Percentiles rank a stretch among this genome's conserved stretches.
These are phyloP conservation scores for Hymenoscyphus infarciens DNA, from an alignment of 2,329 filamentous ascomycete genomes.

Conservation along the genomic window DNA sequence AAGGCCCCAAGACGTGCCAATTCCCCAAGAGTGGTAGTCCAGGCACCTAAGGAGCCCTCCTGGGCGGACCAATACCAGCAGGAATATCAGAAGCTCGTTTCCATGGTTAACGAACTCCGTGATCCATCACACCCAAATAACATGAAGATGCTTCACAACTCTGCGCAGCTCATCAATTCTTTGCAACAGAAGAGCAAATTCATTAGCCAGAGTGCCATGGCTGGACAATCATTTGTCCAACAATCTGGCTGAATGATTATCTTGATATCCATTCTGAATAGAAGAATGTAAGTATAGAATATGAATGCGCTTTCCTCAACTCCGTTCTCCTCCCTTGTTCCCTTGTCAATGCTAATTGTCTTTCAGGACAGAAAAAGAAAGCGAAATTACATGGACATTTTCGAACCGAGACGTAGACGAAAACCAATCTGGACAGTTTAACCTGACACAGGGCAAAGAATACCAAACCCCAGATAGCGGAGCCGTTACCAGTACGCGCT, in stretches of 20 bases:
- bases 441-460: background rate
- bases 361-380: background rate
- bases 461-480: background rate
- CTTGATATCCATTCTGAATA: background rate
- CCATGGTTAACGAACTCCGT: conserved; percentile 29
- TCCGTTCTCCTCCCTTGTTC: background rate
- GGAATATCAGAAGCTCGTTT: conserved; percentile 27
- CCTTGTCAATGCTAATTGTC: background rate
- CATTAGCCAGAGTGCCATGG: conserved; percentile 12
- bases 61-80: conserved; percentile 30
- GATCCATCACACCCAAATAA: conserved; percentile 29
- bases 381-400: background rate
- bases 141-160: conserved; percentile 26
- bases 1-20: conserved; percentile 29
- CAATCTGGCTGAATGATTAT: conserved; percentile 27
- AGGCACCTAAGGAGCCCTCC: conserved; percentile 28
- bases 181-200: conserved; percentile 31
- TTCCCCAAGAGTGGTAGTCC: conserved; percentile 24
- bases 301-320: no score
- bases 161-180: conserved; percentile 30
- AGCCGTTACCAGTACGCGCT: conserved; percentile 26
- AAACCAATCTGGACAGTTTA: background rate
- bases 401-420: background rate
- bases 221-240: conserved; percentile 19
- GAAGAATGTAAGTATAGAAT: background rate